Percentiles rank a stretch among this genome's conserved stretches.
Conservation (phyloP, 2,329 filamentous ascomycete species). For the Sordariomycetes sp. region DNA sequence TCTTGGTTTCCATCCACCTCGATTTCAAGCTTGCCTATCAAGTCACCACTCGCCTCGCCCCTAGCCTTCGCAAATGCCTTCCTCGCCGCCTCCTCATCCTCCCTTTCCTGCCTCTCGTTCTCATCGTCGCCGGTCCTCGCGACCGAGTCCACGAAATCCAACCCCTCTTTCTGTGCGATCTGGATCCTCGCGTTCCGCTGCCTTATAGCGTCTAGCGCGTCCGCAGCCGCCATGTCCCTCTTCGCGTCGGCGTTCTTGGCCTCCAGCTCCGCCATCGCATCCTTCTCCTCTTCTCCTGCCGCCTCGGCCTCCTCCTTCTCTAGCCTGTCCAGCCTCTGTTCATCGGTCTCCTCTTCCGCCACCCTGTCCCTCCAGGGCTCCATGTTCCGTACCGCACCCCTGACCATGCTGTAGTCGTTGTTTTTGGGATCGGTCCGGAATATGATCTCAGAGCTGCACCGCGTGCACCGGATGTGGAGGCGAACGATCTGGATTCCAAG, state of each 20-base stretch:
- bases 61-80: constrained; percentile 62
- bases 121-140: constrained; percentile 47
- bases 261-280: constrained; percentile 93
- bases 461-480: constrained; percentile 62
- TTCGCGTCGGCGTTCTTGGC: constrained; percentile 88
- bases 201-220: constrained; percentile 89
- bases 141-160: constrained; percentile 44
- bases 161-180: constrained; percentile 57
- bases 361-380: constrained; percentile 69
- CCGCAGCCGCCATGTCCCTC: constrained; percentile 91
- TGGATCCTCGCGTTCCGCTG: constrained; percentile 84
- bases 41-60: constrained; percentile 34
- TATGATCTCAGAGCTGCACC: constrained; percentile 77
- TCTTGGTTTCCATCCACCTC: constrained; percentile 20
- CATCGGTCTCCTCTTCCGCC: constrained; percentile 68
- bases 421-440: constrained; percentile 94
- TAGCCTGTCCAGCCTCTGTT: constrained; percentile 74
- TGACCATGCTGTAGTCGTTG: constrained; percentile 75
- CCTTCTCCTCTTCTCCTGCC: constrained; percentile 58
- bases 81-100: constrained; percentile 74
- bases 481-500: constrained; percentile 62
- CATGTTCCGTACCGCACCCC: constrained; percentile 83
- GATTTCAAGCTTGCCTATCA: constrained; percentile 24
- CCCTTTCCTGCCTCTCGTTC: constrained; percentile 56
- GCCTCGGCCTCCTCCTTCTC: constrained; percentile 63